These are phyloP conservation scores for Phytophthora idaei DNA, from an alignment of 352 stramenopile species.

Conservation along the genomic window DNA sequence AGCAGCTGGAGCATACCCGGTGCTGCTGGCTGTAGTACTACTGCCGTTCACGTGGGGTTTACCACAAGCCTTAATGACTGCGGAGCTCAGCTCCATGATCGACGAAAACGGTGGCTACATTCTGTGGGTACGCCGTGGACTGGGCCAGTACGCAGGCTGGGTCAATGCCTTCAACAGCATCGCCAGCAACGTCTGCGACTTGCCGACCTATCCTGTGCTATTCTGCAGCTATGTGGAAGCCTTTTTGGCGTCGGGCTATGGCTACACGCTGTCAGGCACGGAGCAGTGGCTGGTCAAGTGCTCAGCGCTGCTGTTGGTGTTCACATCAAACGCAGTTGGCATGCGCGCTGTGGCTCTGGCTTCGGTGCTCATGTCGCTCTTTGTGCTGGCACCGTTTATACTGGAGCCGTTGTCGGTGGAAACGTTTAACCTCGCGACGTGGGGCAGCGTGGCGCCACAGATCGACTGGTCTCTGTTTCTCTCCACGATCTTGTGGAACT, in stretches of 20 bases:
- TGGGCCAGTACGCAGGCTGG: conserved; percentile 85
- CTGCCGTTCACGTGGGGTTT: conserved; percentile 85
- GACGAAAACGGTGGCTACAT: conserved; percentile 89
- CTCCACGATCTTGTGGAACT: conserved; percentile 88
- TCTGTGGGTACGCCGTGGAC: conserved; percentile 78
- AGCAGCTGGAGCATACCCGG: conserved; percentile 70
- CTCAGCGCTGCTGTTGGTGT: conserved; percentile 70
- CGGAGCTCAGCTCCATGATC: conserved; percentile 86
- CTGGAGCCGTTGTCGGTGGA: conserved; percentile 77
- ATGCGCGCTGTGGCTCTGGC: conserved; percentile 80
- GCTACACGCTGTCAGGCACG: conserved; percentile 49
- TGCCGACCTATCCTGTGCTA: conserved; percentile 85
- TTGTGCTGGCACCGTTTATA: conserved; percentile 81
- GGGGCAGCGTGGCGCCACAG: conserved; percentile 63
- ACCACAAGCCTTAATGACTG: conserved; percentile 86
- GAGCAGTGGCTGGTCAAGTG: conserved; percentile 81
- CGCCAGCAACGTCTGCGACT: conserved; percentile 83
- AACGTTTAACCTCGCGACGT: conserved; percentile 76
- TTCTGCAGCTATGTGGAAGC: conserved; percentile 88
- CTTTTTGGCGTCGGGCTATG: conserved; percentile 69
- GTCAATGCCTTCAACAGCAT: conserved; percentile 88
- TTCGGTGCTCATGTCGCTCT: conserved; percentile 83
- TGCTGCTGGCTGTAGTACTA: conserved; percentile 73
- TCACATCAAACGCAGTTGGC: conserved; percentile 69
- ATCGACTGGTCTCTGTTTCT: conserved; percentile 89